Percentiles rank a stretch among this genome's conserved stretches.
Evolutionary conservation across 73 alveolate species (phyloP).

Genomic region (Urostyla sp.): DNA sequence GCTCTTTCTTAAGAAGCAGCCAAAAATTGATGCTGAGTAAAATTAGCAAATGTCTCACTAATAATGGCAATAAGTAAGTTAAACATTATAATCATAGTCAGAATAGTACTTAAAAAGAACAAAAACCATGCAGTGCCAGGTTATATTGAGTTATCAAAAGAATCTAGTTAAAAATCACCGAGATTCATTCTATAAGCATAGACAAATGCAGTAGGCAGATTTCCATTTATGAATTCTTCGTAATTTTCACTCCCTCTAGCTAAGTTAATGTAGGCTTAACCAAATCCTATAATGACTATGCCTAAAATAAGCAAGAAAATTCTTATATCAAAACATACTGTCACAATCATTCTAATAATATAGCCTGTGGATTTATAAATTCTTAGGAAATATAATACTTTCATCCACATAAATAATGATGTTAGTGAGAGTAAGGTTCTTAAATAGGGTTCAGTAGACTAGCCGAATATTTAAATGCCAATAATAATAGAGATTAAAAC

Average conservation of each 20-base stretch:
- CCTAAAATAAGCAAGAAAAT: conserved; percentile 5
- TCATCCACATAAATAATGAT: conserved; percentile 57
- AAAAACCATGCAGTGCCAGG: background rate
- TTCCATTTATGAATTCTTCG: background rate
- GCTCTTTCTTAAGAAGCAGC: conserved; percentile 37
- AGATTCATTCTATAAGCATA: conserved; percentile 10
- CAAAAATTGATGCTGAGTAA: no score
- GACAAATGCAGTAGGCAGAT: background rate
- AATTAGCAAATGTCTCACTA: conserved; percentile 5
- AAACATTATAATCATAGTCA: background rate
- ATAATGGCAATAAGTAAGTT: conserved; percentile 24
- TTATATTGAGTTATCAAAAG: background rate
- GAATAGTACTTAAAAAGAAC: background rate
- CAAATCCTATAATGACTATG: conserved; percentile 43
- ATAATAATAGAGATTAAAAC: conserved; percentile 1
- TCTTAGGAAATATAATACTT: conserved; percentile 43
- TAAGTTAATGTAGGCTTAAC: conserved; percentile 13
- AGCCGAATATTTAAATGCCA: background rate
- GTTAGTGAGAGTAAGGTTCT: conserved; percentile 43
- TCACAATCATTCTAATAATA: conserved; percentile 31
- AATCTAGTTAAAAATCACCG: conserved; percentile 16
- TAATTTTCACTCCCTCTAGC: background rate
- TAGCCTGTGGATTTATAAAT: conserved; percentile 15
- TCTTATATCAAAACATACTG: background rate
- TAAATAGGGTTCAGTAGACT: no score